Base-by-base conservation (phyloP, 73 alveolate genomes). In the Symbiodinium pilosum region DNA sequence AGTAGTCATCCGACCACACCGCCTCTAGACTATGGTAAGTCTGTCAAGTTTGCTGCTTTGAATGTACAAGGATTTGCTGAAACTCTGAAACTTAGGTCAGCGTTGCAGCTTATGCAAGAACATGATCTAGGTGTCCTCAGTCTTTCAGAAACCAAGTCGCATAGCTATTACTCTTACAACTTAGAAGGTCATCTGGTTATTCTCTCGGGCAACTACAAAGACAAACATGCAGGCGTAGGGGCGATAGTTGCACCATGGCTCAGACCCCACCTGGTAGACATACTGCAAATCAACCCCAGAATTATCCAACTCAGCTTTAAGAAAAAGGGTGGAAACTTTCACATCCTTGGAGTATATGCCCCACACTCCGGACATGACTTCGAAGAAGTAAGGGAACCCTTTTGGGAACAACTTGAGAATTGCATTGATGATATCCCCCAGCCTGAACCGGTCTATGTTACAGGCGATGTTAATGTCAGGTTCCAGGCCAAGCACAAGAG, bases 171-270 rank as follows among this genome's bases (percentile, higher is more conserved):
- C 11, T 73, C 85, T 0, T 73, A 73, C 11, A 73, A 24, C 1
- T 73, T 43, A 3, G 85, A 73, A 24, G 32, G 28, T 0, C 85
- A 73, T 8, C 28, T 73, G 32, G 85, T 73, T 26, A 4, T 73
- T 0, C 85, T 73, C 1, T 73, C 85, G 1, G 85, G 85, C 0
- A 36, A 73, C 43, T 4, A 32, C 43, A 36, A 30, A 8, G 85
- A 73, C 43, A 73, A 36, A 36, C 85, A 73, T 12, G 85, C 85
- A 30, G 85, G 85, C 1, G 85, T 73, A 8, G 85, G 85, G 43
- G 43, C 43, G 7, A 9, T 73, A 0, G 21, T 73, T 4, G 43
- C 42, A 0, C 85, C 85, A 0, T 9, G 28, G 28, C 85, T 73
- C 26, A n/a, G 85, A 12, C 85, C 85, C 9, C 43, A 73, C 85